Conservation (phyloP, 371 early-diverging fungal genomes). For the Coemansia sp. region DNA sequence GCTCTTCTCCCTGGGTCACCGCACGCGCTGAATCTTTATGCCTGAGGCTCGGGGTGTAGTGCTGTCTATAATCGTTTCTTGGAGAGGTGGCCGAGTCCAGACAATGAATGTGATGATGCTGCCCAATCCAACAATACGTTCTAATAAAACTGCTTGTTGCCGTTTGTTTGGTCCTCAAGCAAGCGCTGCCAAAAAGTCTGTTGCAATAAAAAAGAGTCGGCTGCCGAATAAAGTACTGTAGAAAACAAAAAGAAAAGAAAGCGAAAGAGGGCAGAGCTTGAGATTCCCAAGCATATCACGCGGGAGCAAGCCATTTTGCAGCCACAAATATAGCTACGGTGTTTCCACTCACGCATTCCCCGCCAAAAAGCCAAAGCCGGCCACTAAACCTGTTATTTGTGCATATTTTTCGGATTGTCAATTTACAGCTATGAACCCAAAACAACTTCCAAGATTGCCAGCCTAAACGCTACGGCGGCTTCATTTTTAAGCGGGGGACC, state of each 20-base stretch:
- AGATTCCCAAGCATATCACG: neutral
- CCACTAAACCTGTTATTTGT: no score
- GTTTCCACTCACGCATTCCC: no score
- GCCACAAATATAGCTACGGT: neutral
- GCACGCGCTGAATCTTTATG: neutral
- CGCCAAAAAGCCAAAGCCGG: no score
- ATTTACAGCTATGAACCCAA: no score
- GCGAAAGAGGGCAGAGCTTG: neutral
- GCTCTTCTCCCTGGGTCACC: neutral
- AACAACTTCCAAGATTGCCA: no score
- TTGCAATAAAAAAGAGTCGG: neutral
- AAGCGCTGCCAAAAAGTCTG: no score
- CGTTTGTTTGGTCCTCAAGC: neutral
- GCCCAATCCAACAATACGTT: no score
- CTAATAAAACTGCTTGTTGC: no score
- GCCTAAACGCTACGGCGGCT: no score
- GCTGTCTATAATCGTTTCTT: slow-evolving; percentile 1
- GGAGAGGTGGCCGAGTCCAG: neutral
- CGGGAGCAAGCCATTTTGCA: neutral
- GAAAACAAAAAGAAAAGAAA: neutral
- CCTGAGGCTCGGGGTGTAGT: neutral
- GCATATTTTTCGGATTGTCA: no score
- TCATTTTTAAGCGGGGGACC: no score
- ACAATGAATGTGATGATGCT: no score
- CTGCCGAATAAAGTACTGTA: neutral